A percentile compares a stretch with the other conserved stretches of the same genome.
phyloP scores from a whole-genome alignment of 2,329 filamentous ascomycete species.

The Tricladium varicosporioides region DNA sequence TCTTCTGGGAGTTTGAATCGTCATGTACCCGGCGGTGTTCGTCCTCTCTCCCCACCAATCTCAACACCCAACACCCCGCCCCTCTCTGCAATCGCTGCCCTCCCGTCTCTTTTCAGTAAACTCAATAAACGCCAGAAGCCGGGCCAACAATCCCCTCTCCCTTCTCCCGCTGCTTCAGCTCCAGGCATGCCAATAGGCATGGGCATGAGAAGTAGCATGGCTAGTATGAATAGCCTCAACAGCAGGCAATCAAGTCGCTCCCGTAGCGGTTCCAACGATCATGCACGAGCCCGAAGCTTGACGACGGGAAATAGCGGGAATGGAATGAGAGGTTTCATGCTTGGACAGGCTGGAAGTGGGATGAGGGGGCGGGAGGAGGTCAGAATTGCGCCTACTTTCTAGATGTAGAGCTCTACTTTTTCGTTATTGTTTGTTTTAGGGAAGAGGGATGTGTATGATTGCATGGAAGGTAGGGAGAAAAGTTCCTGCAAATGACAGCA shows the following conservation, averaged over 20 bases:
- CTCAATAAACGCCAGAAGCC: slow-evolving; percentile 17
- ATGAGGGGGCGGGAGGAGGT: slow-evolving; percentile 7
- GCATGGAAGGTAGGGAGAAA: too few species aligned
- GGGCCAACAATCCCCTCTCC: not conserved
- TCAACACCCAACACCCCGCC: not conserved
- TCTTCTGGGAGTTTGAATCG: not conserved
- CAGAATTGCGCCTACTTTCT: slow-evolving; percentile 18
- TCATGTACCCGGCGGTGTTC: not conserved
- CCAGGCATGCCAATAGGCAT: too few species aligned
- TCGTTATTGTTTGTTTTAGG: too few species aligned
- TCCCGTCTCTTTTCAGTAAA: too few species aligned
- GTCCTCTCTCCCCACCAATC: not conserved
- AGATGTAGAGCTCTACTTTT: too few species aligned
- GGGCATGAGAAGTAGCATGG: not conserved
- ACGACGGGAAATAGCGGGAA: slow-evolving; percentile 2
- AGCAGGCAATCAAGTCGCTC: too few species aligned
- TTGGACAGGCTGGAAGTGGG: not conserved
- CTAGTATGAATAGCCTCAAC: not conserved
- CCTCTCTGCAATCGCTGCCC: slow-evolving; percentile 5
- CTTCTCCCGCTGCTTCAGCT: not conserved
- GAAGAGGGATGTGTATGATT: too few species aligned
- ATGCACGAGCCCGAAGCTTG: slow-evolving; percentile 10
- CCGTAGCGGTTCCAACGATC: too few species aligned
- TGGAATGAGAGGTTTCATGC: slow-evolving; percentile 14
- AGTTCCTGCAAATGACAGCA: too few species aligned